These are phyloP conservation scores for Podospora australis DNA, from an alignment of 495 filamentous ascomycete species.

Conservation along the genomic window DNA sequence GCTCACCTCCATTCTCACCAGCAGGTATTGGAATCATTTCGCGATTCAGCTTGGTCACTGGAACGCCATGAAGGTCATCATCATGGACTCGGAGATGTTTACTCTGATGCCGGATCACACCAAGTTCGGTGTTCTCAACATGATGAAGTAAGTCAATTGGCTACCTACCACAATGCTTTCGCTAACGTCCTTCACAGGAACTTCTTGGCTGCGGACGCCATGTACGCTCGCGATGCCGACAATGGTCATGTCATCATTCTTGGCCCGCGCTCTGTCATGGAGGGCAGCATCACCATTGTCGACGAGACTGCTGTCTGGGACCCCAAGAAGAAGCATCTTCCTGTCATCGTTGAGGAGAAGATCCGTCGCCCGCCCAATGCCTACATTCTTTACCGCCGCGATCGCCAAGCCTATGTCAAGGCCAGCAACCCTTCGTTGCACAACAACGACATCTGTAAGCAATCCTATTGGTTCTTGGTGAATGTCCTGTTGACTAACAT, in stretches of 20 bases:
- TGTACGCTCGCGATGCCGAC: constrained; percentile 11
- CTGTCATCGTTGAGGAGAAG: not conserved
- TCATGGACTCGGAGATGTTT: constrained; percentile 12
- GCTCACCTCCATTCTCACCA: constrained; percentile 5
- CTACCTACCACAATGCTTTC: not conserved
- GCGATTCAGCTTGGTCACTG: constrained; percentile 16
- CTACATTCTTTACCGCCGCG: constrained; percentile 23
- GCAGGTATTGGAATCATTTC: constrained; percentile 15
- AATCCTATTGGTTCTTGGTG: not conserved
- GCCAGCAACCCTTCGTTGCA: constrained; percentile 9
- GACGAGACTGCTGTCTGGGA: constrained; percentile 9
- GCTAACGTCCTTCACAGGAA: constrained; percentile 3
- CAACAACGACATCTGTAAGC: constrained; percentile 24
- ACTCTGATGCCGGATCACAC: not conserved
- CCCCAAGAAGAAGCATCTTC: constrained; percentile 6
- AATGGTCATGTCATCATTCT: constrained; percentile 11
- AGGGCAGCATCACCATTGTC: constrained; percentile 3
- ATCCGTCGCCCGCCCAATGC: constrained; percentile 22
- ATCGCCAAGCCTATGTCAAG: constrained; percentile 11
- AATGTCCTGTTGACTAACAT: constrained; percentile 1
- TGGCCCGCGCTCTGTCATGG: constrained; percentile 9
- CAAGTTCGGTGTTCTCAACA: constrained; percentile 6
- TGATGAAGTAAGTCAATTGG: constrained; percentile 10
- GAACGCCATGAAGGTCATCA: constrained; percentile 15
- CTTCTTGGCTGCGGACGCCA: constrained; percentile 9